Percentiles rank a stretch among this genome's conserved stretches.
Conservation (phyloP, 2,329 filamentous ascomycete species). For the Zarea fungicola region DNA sequence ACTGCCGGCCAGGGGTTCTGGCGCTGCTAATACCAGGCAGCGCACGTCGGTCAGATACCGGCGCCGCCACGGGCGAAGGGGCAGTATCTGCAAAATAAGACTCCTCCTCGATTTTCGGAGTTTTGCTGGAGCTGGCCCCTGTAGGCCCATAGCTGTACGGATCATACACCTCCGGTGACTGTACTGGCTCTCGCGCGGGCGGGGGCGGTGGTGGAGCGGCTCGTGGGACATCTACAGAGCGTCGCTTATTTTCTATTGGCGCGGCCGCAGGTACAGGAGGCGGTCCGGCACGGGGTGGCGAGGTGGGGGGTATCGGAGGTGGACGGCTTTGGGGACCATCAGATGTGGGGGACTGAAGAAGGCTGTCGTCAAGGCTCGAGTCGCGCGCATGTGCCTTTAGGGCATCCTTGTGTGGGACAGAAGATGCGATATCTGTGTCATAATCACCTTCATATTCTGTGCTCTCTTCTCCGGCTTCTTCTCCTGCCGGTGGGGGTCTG, state of each 20-base stretch:
- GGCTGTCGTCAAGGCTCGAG: conserved; percentile 67
- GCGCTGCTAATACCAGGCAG: conserved; percentile 36
- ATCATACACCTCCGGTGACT: conserved; percentile 66
- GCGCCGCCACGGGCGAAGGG: conserved; percentile 38
- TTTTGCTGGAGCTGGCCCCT: conserved; percentile 27
- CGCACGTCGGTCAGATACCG: conserved; percentile 39
- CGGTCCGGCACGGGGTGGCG: conserved; percentile 55
- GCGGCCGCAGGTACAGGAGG: conserved; percentile 62
- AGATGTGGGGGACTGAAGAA: conserved; percentile 49
- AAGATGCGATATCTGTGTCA: conserved; percentile 94
- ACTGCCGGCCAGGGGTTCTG: conserved; percentile 25
- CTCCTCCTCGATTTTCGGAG: conserved; percentile 42
- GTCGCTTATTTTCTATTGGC: conserved; percentile 47
- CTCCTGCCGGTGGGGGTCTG: conserved; percentile 41
- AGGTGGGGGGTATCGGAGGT: conserved; percentile 51
- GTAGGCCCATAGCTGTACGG: conserved; percentile 51
- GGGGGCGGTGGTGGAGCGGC: conserved; percentile 62
- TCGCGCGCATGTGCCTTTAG: conserved; percentile 76
- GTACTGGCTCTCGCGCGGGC: conserved; percentile 35
- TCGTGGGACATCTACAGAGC: conserved; percentile 67
- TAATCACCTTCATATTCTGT: conserved; percentile 98
- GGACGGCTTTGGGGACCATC: conserved; percentile 42
- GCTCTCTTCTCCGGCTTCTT: conserved; percentile 70
- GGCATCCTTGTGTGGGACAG: conserved; percentile 89
- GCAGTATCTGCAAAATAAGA: conserved; percentile 43